Conservation (phyloP, 106 monocot species). For the Posidonia australis region DNA sequence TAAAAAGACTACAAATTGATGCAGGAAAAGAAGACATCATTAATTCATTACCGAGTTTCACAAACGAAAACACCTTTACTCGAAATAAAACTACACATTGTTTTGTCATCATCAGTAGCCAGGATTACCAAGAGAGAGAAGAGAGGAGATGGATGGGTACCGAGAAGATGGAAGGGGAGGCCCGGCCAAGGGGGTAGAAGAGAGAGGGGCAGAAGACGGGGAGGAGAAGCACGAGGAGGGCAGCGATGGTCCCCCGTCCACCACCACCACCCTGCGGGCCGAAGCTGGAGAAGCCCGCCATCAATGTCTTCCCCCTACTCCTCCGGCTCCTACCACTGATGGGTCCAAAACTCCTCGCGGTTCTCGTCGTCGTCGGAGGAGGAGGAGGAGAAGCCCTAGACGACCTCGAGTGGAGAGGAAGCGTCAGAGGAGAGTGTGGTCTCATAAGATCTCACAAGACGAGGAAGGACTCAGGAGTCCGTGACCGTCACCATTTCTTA, state of each 20-base stretch:
- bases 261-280: background rate
- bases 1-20: too few relatives aligned
- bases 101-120: too few relatives aligned
- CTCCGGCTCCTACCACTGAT: too few relatives aligned
- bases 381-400: background rate
- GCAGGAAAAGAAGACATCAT: background rate
- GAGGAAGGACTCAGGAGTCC: too few relatives aligned
- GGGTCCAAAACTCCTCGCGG: background rate
- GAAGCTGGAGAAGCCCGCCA: background rate
- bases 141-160: constrained; percentile 10
- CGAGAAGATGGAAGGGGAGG: constrained; percentile 61
- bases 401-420: background rate
- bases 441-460: background rate
- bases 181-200: constrained; percentile 51
- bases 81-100: background rate
- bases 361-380: background rate
- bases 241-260: constrained; percentile 19
- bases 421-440: background rate
- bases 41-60: background rate
- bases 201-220: constrained; percentile 38
- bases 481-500: too few relatives aligned
- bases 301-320: background rate
- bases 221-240: constrained; percentile 35
- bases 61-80: background rate
- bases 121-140: background rate